These are phyloP conservation scores for Leishmania aethiopica DNA, from an alignment of 208 protist genomes.

Conservation along the genomic window DNA sequence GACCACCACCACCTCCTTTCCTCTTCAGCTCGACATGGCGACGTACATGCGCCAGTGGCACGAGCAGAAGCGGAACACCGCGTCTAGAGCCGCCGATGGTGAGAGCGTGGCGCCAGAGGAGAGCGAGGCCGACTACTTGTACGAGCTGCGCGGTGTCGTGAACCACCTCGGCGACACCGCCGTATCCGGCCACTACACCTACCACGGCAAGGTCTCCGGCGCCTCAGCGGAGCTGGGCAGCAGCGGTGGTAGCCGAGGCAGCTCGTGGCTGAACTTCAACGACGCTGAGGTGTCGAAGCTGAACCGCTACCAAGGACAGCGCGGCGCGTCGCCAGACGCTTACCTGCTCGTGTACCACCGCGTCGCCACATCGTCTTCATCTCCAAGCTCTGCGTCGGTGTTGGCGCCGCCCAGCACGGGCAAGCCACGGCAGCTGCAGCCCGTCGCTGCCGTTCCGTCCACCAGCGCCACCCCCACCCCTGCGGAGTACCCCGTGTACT, in stretches of 20 bases:
- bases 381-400: slow-evolving; percentile 16
- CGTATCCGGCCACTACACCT: slow-evolving; percentile 83
- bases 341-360: slow-evolving; percentile 82
- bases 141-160: slow-evolving; percentile 72
- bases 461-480: slow-evolving; percentile 21
- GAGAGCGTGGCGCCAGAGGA: background rate
- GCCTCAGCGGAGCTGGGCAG: background rate
- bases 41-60: slow-evolving; percentile 61
- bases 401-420: background rate
- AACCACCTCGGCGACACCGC: slow-evolving; percentile 76
- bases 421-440: background rate
- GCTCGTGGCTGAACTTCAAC: slow-evolving; percentile 73
- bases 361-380: slow-evolving; percentile 18
- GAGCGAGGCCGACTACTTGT: slow-evolving; percentile 21
- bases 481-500: slow-evolving; percentile 43
- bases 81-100: background rate
- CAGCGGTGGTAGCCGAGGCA: background rate
- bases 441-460: background rate
- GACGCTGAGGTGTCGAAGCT: slow-evolving; percentile 60
- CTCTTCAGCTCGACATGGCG: slow-evolving; percentile 63
- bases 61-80: slow-evolving; percentile 23
- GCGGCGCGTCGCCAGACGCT: slow-evolving; percentile 49
- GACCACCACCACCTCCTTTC: slow-evolving; percentile 50
- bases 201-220: slow-evolving; percentile 56
- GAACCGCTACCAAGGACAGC: slow-evolving; percentile 45